phyloP scores from a whole-genome alignment of 2,329 filamentous ascomycete species.

The Pseudofabraea citricarpa region DNA sequence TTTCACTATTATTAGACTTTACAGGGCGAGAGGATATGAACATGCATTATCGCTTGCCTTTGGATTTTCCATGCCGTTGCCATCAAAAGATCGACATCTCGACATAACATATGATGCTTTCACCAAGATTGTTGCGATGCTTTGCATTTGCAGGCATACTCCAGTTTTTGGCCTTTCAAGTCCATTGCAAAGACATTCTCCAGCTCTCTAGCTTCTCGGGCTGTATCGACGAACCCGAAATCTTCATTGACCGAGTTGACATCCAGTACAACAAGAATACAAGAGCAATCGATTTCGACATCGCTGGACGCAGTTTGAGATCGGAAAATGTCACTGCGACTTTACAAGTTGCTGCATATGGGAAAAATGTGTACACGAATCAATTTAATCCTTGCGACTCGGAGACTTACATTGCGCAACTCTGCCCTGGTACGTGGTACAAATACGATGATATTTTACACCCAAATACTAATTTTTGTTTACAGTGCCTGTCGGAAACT shows the following conservation, averaged over 20 bases:
- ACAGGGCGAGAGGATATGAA: neutral
- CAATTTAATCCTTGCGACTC: constrained; percentile 74
- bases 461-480: constrained; percentile 10
- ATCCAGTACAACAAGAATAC: constrained; percentile 72
- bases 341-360: constrained; percentile 77
- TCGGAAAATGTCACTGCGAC: constrained; percentile 73
- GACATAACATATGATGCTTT: neutral
- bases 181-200: constrained; percentile 53
- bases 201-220: constrained; percentile 73
- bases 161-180: neutral
- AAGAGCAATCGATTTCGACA: constrained; percentile 70
- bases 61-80: neutral
- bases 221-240: constrained; percentile 53
- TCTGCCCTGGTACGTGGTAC: constrained; percentile 73
- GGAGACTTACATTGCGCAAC: constrained; percentile 57
- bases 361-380: constrained; percentile 69
- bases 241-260: constrained; percentile 67
- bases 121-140: neutral
- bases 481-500: constrained; percentile 65
- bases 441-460: neutral
- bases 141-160: neutral
- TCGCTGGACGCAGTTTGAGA: constrained; percentile 67
- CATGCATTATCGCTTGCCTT: neutral
- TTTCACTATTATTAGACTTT: neutral
- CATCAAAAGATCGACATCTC: neutral